Evolutionary conservation across 331 rosid genomes (phyloP), one percentile per base, ranked within the genome.

Genomic region (Quercus phellos): DNA sequence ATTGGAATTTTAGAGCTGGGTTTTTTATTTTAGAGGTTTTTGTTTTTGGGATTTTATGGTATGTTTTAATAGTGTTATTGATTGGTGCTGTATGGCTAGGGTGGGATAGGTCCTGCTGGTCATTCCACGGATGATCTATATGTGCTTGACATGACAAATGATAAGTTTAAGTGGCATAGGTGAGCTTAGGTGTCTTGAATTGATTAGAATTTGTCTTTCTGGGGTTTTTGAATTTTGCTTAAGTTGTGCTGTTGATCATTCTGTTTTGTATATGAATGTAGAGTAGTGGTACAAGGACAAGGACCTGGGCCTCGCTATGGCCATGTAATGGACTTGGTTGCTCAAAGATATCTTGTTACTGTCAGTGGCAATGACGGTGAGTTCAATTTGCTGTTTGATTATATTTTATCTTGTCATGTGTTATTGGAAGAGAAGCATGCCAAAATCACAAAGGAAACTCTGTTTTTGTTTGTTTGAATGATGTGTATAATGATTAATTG

Each of bases 31-130:
- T 35, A 19, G 50, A 72, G 38, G 46, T 4, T 66, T 70, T 29
- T 72, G 17, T 1, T 38, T 43, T 1, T 35, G 64, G 56, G 29
- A 11, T 73, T 79, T 53, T 75, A 30, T 55, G 29, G 60, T 77
- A 70, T 77, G 78, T 81, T 83, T 70, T 73, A 30, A 32, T 75
- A 76, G 83, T 27, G 46, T 38, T 78, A 77, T 85, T 78, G 6
- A 51, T 88, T 85, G 46, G 4, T 84, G 85, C 54, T 78, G 72
- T 55, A 74, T 85, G 82, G 77, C 24, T 88, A 95, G 99, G 99
- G 99, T 43, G 99, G 99, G 84, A 95, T 95, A 73, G 99, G 99
- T 84, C 99, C 99, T n/a, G 96, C 99, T 8, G 99, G 99, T 71
- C 99, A 93, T 79, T 95, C 98, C 1, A 93, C 98, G 0, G 99